Evolutionary conservation across 208 protist genomes (phyloP), one percentile per base, ranked within the genome.

Genomic region (Dictyostelium gargantuum): DNA sequence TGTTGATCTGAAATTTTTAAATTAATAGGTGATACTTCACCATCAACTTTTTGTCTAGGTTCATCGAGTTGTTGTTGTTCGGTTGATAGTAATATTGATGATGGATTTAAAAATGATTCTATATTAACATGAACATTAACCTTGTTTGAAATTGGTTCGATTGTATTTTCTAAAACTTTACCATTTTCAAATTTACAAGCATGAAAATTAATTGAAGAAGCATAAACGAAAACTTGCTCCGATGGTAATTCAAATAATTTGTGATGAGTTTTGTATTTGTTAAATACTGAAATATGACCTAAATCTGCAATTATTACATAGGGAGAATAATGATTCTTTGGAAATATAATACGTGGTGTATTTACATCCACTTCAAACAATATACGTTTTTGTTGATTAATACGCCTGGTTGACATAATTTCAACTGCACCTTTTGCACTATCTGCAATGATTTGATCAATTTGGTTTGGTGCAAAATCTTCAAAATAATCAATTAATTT

Each of bases 281-380:
- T 89, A 6, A 89, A 89, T 26, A 77, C 9, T 6, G 68, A 79
- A 1, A 89, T 89, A 61, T 89, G 82, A 35, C 82, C 82, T 4
- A 89, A 40, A 79, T 89, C 82, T 1, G 82, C 82, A 21, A 89
- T 79, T 9, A 89, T 75, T 4, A 89, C 82, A 79, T 79, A 89
- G 6, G 61, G 48, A 15, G 68, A 79, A 8, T 40, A 23, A 26
- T 50, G 56, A 48, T 63, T 79, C 46, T 89, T 89, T 58, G 82
- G 82, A n/a, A 89, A 79, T 19, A 89, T 89, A 11, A 89, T 89
- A 50, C 82, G 23, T n/a, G 82, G 82, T 26, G 82, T 29, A 29
- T 68, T 52, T 1, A 89, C 82, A 52, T 89, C 66, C 1, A 89
- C 10, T 38, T 89, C 82, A 89, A 89, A 89, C 0, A 89, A 15